phyloP scores from a whole-genome alignment of 768 basidiomycete species.

The Flagelloscypha sp. region DNA sequence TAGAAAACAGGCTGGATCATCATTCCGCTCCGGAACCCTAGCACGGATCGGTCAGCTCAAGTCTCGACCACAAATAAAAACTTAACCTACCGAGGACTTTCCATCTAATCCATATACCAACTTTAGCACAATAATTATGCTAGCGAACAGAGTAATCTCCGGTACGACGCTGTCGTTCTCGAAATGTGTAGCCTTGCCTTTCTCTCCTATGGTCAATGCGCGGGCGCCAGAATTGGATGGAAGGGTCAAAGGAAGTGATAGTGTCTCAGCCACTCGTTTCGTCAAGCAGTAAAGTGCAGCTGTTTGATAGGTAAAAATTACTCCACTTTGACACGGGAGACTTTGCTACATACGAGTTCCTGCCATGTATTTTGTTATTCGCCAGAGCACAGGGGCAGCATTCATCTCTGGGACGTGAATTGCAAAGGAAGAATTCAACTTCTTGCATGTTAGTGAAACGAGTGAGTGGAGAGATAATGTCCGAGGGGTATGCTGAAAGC shows the following conservation, averaged over 20 bases:
- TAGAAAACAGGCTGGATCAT: constrained; percentile 57
- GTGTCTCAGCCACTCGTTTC: constrained; percentile 47
- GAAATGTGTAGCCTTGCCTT: constrained; percentile 37
- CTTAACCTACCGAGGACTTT: constrained; percentile 39
- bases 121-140: constrained; percentile 66
- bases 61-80: constrained; percentile 5
- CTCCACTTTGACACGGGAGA: constrained; percentile 12
- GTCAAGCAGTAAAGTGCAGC: constrained; percentile 60
- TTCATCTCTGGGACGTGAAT: constrained; percentile 69
- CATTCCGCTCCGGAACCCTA: constrained; percentile 35
- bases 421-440: constrained; percentile 43
- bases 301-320: constrained; percentile 17
- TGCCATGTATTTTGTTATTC: constrained; percentile 54
- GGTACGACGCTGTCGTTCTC: constrained; percentile 58
- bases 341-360: constrained; percentile 58
- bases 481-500: constrained; percentile 54
- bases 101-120: constrained; percentile 83
- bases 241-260: constrained; percentile 55
- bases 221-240: constrained; percentile 45
- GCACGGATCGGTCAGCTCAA: constrained; percentile 9
- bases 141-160: constrained; percentile 55
- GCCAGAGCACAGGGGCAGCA: constrained; percentile 71
- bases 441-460: constrained; percentile 53
- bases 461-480: constrained; percentile 49
- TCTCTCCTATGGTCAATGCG: constrained; percentile 29